Percentiles rank a stretch among this genome's conserved stretches.
These are phyloP conservation scores for Fonsecaea nubica DNA, from an alignment of 2,329 filamentous ascomycete genomes.

Conservation along the genomic window DNA sequence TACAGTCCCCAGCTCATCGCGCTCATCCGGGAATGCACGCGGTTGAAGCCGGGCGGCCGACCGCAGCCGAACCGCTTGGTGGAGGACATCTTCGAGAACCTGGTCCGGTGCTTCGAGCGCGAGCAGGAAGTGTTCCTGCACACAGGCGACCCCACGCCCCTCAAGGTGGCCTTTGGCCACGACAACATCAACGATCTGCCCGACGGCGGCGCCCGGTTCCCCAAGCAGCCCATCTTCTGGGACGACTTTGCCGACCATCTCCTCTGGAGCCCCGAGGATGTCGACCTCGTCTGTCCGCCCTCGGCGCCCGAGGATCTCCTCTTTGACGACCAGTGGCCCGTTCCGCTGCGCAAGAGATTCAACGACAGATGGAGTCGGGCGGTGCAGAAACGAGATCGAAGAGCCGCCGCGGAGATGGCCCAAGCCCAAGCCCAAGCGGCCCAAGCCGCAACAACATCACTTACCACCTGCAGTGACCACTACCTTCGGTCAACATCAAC, in stretches of 20 bases:
- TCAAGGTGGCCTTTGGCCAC: slow-evolving; percentile 2
- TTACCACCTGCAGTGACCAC: too few species aligned
- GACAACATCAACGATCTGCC: slow-evolving; percentile 10
- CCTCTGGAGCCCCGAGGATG: slow-evolving; percentile 14
- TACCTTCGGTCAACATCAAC: too few species aligned
- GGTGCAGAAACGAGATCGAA: slow-evolving; percentile 4
- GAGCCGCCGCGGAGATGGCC: background rate
- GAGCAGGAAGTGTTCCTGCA: background rate
- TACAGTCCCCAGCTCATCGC: slow-evolving; percentile 28
- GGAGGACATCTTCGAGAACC: background rate
- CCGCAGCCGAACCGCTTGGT: slow-evolving; percentile 10
- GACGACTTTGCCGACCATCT: slow-evolving; percentile 23
- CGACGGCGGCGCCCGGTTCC: slow-evolving; percentile 19
- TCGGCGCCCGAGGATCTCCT: background rate
- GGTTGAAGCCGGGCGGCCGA: slow-evolving; percentile 19
- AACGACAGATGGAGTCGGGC: slow-evolving; percentile 16
- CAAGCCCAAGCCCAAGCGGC: too few species aligned
- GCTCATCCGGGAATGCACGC: slow-evolving; percentile 20
- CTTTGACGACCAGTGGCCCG: slow-evolving; percentile 10
- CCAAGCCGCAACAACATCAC: too few species aligned
- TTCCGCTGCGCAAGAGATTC: slow-evolving; percentile 3
- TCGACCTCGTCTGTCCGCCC: slow-evolving; percentile 20
- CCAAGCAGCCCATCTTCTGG: slow-evolving; percentile 18
- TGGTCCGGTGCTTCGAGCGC: slow-evolving; percentile 1
- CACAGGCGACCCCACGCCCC: background rate